Conservation (phyloP, 1,284 basidiomycete genomes). For the Phylloporus sp. region DNA sequence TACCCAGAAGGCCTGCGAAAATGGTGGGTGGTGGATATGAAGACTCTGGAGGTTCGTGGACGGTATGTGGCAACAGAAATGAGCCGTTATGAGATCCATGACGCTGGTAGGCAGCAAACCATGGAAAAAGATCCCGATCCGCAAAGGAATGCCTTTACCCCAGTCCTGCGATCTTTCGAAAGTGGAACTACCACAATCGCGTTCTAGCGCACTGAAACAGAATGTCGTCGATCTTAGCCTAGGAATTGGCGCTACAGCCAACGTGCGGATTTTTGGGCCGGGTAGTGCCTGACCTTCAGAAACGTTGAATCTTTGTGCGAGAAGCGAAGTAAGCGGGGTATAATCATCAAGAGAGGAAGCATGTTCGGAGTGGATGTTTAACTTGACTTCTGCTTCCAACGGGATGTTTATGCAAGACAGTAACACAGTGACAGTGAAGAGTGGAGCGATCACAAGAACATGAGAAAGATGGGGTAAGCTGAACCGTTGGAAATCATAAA, state of each 20-base stretch:
- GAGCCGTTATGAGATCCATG: not conserved
- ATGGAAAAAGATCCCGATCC: not conserved
- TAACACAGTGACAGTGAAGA: constrained; percentile 1
- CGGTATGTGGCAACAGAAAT: constrained; percentile 2
- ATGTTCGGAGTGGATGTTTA: not conserved
- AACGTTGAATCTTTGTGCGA: not conserved
- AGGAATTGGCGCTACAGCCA: not conserved
- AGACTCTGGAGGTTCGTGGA: not conserved
- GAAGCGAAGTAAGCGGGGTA: not conserved
- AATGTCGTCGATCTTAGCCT: not conserved
- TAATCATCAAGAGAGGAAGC: not conserved
- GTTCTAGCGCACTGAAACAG: not conserved
- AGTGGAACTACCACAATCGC: not conserved
- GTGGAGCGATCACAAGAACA: constrained; percentile 4
- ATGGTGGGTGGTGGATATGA: not conserved
- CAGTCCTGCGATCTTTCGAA: not conserved
- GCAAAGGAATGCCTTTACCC: not conserved
- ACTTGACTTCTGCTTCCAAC: not conserved
- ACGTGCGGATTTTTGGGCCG: not conserved
- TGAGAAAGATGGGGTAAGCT: constrained; percentile 11
- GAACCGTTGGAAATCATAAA: not conserved
- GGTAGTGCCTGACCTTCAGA: too few species aligned
- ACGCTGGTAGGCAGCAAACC: too few species aligned
- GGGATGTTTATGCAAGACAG: constrained; percentile 12
- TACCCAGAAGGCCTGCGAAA: not conserved